Base-by-base conservation (phyloP, 202 grass and related monocot species). In the Panicum virgatum region DNA sequence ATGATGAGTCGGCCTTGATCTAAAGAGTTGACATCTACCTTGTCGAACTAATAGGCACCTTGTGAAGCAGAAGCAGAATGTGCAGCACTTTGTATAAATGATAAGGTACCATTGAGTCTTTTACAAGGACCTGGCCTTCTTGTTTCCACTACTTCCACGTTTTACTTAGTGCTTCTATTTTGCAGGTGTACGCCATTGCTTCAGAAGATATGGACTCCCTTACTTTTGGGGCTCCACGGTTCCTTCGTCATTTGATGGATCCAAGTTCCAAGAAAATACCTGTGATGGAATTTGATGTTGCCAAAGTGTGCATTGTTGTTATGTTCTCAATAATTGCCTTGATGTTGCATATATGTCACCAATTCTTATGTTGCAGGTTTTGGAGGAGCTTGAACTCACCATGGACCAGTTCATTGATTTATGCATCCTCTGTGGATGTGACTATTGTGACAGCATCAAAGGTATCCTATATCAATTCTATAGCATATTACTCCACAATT, bases 331-430 rank as follows among this genome's bases (percentile, higher is more conserved):
- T 70, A 52, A 46, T 84, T 37, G 13, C 64, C 43, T 45, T 80
- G 34, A 26, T 45, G 57, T 63, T 85, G 61, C 34, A 79, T 67
- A 30, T 63, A 76, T 52, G 70, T 79, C 0, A 76, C 50, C 25
- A 56, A 69, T 62, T 78, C 52, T 90, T n/a, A 12, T 68, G n/a
- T 75, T 82, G 52, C 61, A 98, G 96, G 93, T 95, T 83, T 68
- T 98, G 72, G 96, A 95, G 85, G 96, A 91, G 82, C 90, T 98
- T 80, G 80, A 90, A 81, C 72, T 98, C 60, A 98, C 90, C 13
- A 98, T 98, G 96, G 96, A 98, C 74, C 96, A 98, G 75, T 98
- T 98, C 74, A 95, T 98, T 71, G 96, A 98, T 81, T 81, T 98
- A 68, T 98, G 96, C 61, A 98, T 98, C 78, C 89, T 98, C 12